Evolutionary conservation across 75 land plant species (phyloP), one percentile per base, ranked within the genome.

Genomic region (Cryptomeria japonica): DNA sequence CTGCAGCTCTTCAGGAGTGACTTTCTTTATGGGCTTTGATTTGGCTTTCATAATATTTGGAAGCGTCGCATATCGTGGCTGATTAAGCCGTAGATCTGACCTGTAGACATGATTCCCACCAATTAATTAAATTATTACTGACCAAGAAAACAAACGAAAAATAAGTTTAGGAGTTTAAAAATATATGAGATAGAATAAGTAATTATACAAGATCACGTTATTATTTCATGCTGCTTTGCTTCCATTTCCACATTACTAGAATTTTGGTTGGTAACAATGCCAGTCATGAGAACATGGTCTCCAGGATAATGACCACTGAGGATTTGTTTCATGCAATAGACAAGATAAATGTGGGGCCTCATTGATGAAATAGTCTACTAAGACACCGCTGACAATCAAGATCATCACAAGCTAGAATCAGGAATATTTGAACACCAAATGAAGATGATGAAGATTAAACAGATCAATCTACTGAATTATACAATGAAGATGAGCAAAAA

Each of bases 21-120:
- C 88, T 86, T 94, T 95, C 88, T 91, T 95, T 82, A 97, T 97
- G 16, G 88, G 87, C 87, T 97, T 97, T 84, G 96, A 96, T 86
- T 97, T 97, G 76, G 99, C 99, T 87, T 97, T 97, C 99, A 97
- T 97, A 15, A 97, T 97, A 92, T 97, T 97, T 13, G 99, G 99
- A 42, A 97, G 94, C 11, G 99, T 96, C 41, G 99, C 99, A 87
- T 97, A 97, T 31, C 99, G 89, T 49, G 99, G 99, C 87, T 96
- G 96, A 88, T 97, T 97, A 83, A 97, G 88, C 73, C 99, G 91
- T 90, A 97, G 89, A 90, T 97, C 99, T 53, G 96, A 90, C 39
- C 97, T 96, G 93, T 89, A 88, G 44, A 49, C 86, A 87, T 10
- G 13, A 6, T 82, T 82, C 49, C 32, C 34, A n/a, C 5, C 25